Evolutionary conservation across 1,284 basidiomycete species (phyloP).

Genomic region (Trametes pubescens): DNA sequence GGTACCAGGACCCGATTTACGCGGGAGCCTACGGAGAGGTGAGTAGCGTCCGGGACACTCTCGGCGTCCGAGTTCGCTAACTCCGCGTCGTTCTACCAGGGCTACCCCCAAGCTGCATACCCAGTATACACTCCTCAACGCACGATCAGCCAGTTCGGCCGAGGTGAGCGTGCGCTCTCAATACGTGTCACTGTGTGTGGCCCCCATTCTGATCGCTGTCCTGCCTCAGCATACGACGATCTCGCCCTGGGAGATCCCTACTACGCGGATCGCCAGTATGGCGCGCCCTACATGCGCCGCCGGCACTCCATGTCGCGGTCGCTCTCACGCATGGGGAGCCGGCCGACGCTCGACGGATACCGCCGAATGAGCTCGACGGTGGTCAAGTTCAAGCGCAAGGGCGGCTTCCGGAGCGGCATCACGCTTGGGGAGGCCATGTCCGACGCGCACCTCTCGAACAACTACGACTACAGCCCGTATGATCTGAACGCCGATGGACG

Average conservation of each 20-base stretch:
- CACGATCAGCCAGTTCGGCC: conserved; percentile 38
- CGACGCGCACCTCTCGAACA: conserved; percentile 64
- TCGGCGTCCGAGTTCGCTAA: too few relatives aligned
- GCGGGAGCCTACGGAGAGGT: conserved; percentile 42
- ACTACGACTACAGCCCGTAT: conserved; percentile 64
- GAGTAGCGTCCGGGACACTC: conserved; percentile 6
- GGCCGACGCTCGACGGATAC: conserved; percentile 48
- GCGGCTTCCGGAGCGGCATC: conserved; percentile 68
- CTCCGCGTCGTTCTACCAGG: conserved; percentile 15
- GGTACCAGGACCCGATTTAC: conserved; percentile 36
- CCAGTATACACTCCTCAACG: conserved; percentile 37
- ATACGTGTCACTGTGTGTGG: conserved; percentile 38
- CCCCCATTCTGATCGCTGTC: not conserved
- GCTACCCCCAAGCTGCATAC: conserved; percentile 37
- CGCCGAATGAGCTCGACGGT: conserved; percentile 54
- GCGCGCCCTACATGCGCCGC: conserved; percentile 50
- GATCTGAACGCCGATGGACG: conserved; percentile 69
- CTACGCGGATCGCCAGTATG: conserved; percentile 36
- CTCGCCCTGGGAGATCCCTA: conserved; percentile 42
- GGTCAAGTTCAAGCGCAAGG: conserved; percentile 79
- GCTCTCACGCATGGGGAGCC: conserved; percentile 46
- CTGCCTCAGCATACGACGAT: conserved; percentile 57
- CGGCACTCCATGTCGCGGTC: conserved; percentile 63
- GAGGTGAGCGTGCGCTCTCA: conserved; percentile 39
- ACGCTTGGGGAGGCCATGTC: conserved; percentile 75